Conservation (phyloP, 306 rosid species). For the Morella rubra region DNA sequence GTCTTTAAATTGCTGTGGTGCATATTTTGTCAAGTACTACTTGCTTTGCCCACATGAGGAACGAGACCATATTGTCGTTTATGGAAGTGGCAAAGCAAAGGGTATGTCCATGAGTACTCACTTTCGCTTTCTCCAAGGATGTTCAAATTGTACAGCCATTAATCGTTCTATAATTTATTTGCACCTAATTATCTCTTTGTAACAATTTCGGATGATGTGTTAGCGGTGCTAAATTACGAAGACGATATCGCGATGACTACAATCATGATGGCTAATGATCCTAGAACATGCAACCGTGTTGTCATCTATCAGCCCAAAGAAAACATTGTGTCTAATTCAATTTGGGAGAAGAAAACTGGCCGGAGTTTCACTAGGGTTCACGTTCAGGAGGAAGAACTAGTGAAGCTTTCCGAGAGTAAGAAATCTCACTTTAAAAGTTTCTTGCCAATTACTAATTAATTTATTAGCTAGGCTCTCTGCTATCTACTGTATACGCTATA, state of each 20-base stretch:
- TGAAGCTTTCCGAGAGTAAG: constrained; percentile 36
- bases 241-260: constrained; percentile 44
- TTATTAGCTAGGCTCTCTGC: too few relatives aligned
- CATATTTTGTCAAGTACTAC: constrained; percentile 43
- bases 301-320: constrained; percentile 27
- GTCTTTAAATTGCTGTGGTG: constrained; percentile 40
- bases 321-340: constrained; percentile 38
- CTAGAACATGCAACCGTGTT: constrained; percentile 35
- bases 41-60: constrained; percentile 35
- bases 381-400: constrained; percentile 28
- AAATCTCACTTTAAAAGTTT: not conserved
- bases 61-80: constrained; percentile 1
- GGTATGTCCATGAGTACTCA: constrained; percentile 17
- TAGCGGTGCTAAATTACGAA: constrained; percentile 48
- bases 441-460: too few relatives aligned
- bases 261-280: constrained; percentile 48
- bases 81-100: constrained; percentile 42
- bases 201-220: not conserved
- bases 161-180: not conserved
- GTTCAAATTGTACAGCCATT: not conserved
- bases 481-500: too few relatives aligned
- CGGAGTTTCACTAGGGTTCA: constrained; percentile 12
- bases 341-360: constrained; percentile 43
- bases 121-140: not conserved
- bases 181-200: not conserved